Evolutionary conservation across 139 green algal species (phyloP), one percentile per base, ranked within the genome.

Genomic region (Yamagishiella unicocca): DNA sequence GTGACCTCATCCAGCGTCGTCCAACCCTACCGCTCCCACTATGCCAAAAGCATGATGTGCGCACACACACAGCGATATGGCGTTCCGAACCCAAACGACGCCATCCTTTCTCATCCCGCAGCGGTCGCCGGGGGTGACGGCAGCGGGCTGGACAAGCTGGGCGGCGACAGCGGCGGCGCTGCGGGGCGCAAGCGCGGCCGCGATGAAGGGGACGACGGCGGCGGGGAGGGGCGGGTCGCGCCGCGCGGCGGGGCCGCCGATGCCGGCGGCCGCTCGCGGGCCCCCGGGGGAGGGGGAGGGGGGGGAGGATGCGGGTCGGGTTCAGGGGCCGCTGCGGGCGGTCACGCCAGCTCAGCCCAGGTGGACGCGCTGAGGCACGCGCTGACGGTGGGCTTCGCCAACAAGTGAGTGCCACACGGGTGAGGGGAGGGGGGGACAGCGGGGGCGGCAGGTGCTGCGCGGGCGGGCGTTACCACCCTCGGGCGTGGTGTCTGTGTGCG

Each of bases 311-410:
- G 68, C 22, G 37, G 40, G 42, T 61, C 38, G 10, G 22, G 29
- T 8, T 45, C 73, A n/a, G 73, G n/a, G 17, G 25, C 24, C 0
- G 73, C 27, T 24, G 45, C 3, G 33, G 33, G 76, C 53, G 76
- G 53, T 17, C 38, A 22, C 1, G 80, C 80, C 7, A 68, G 43
- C 31, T 21, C 62, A 2, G 62, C 31, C 2, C 61, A 62, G 73
- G 33, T 88, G 35, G 87, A 90, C 37, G 61, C 53, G 12, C 37
- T 98, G 79, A 70, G 94, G 42, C 83, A 93, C 2, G 94, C 95
- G 7, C 73, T 98, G 27, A 94, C 93, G 19, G 80, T 96, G 25
- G 97, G 97, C 5, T 99, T 97, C 92, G 96, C 94, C 0, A 97
- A 96, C 89, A 94, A 91, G 88, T 89, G 80, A 29, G 83, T 83